phyloP scores from a whole-genome alignment of 2,329 filamentous ascomycete genomes.

The Beauveria pseudobassiana region DNA sequence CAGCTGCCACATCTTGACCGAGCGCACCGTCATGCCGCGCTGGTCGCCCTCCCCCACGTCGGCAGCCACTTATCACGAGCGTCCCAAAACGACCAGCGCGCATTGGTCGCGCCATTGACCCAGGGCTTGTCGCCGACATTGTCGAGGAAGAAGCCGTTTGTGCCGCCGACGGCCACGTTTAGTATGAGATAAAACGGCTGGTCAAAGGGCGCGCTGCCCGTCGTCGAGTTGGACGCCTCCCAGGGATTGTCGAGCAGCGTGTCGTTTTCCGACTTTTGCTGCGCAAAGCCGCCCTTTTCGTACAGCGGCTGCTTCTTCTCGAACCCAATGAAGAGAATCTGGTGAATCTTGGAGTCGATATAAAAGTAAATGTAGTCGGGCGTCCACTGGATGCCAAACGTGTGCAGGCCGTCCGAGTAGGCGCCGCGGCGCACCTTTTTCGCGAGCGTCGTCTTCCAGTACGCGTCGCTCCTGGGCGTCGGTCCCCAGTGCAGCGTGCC shows the following conservation, averaged over 20 bases:
- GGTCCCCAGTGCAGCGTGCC: conserved; percentile 42
- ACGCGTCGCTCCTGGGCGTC: conserved; percentile 22
- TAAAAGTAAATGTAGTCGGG: conserved; percentile 46
- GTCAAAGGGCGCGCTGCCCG: conserved; percentile 42
- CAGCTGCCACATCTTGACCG: conserved; percentile 40
- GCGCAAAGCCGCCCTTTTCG: conserved; percentile 34
- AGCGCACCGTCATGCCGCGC: conserved; percentile 38
- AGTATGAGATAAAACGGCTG: conserved; percentile 43
- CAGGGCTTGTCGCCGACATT: conserved; percentile 37
- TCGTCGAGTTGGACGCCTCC: conserved; percentile 27
- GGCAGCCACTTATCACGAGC: conserved; percentile 34
- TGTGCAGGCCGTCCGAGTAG: conserved; percentile 38
- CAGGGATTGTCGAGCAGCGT: conserved; percentile 38
- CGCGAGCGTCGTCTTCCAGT: conserved; percentile 26
- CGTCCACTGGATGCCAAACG: conserved; percentile 46
- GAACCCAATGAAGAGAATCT: conserved; percentile 32
- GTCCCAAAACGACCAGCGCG: conserved; percentile 35
- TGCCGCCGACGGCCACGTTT: conserved; percentile 42
- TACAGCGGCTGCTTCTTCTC: conserved; percentile 28
- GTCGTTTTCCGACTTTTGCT: conserved; percentile 29
- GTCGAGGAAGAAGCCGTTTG: conserved; percentile 41
- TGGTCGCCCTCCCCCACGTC: conserved; percentile 37
- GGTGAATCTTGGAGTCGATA: conserved; percentile 35
- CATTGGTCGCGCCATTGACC: conserved; percentile 33
- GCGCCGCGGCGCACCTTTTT: conserved; percentile 28